phyloP scores from a whole-genome alignment of 106 monocot genomes.

The Alisma plantagoaquatica region DNA sequence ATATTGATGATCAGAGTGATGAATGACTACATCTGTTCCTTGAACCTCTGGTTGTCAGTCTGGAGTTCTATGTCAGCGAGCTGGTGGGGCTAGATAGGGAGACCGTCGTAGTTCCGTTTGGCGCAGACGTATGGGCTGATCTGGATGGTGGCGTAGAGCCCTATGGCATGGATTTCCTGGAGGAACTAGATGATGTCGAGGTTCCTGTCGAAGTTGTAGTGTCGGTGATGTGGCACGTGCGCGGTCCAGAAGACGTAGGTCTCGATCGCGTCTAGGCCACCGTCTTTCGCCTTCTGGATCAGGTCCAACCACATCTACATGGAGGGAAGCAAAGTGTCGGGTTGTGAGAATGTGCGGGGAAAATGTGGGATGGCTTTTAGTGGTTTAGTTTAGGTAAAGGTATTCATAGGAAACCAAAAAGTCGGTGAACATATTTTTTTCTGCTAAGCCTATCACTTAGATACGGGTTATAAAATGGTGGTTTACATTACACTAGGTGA shows the following conservation, averaged over 20 bases:
- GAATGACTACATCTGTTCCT: conserved; percentile 18
- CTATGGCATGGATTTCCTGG: conserved; percentile 38
- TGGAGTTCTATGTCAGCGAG: conserved; percentile 2
- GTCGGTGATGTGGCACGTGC: conserved; percentile 14
- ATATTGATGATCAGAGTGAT: conserved; percentile 13
- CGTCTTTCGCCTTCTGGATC: conserved; percentile 17
- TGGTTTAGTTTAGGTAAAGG: too few relatives aligned
- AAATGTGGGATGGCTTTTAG: too few relatives aligned
- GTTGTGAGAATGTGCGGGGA: too few relatives aligned
- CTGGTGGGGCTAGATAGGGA: conserved; percentile 12
- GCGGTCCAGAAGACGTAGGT: conserved; percentile 27
- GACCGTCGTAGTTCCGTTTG: conserved; percentile 58
- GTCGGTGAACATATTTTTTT: too few relatives aligned
- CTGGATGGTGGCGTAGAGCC: conserved; percentile 38
- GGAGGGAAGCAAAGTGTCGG: too few relatives aligned
- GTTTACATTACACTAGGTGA: too few relatives aligned
- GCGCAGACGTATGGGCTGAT: conserved; percentile 74
- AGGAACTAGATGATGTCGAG: conserved; percentile 58
- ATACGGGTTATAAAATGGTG: too few relatives aligned
- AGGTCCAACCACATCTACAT: conserved; percentile 26
- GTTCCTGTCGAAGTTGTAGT: conserved; percentile 64
- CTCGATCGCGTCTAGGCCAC: conserved; percentile 26
- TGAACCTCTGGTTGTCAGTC: conserved; percentile 5
- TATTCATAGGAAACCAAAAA: too few relatives aligned
- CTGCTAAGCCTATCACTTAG: too few relatives aligned